These are phyloP conservation scores for Teratosphaeriaceae sp. DNA, from an alignment of 2,329 filamentous ascomycete genomes.

Conservation along the genomic window DNA sequence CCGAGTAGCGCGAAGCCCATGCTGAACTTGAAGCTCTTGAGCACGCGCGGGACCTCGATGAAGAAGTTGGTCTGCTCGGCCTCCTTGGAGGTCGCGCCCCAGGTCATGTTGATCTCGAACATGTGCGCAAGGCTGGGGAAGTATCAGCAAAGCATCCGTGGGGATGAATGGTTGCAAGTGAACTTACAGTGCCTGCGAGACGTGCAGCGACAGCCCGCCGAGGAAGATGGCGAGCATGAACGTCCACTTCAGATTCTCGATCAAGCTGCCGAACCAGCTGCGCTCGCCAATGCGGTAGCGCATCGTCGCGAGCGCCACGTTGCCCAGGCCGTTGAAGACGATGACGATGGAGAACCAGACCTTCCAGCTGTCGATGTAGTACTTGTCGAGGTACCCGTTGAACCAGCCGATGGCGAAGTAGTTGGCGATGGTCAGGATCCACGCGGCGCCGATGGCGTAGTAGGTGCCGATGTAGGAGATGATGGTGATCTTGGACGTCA, in stretches of 20 bases:
- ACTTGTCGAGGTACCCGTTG: constrained; percentile 59
- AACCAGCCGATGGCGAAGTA: constrained; percentile 68
- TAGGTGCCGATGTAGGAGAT: constrained; percentile 66
- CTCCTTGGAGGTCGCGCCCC: constrained; percentile 81
- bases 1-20: constrained; percentile 56
- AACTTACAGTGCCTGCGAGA: constrained; percentile 61
- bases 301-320: constrained; percentile 54
- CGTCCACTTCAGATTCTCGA: constrained; percentile 58
- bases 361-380: constrained; percentile 61
- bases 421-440: constrained; percentile 61
- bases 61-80: constrained; percentile 77
- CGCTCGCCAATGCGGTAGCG: constrained; percentile 55
- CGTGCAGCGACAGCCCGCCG: constrained; percentile 72
- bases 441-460: constrained; percentile 62
- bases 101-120: constrained; percentile 79
- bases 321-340: constrained; percentile 58
- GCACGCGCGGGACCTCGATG: constrained; percentile 71
- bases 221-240: constrained; percentile 71
- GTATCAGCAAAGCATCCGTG: neutral
- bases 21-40: constrained; percentile 71
- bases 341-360: constrained; percentile 58
- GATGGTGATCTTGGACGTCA: constrained; percentile 64
- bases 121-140: constrained; percentile 57
- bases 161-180: neutral
- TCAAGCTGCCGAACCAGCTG: constrained; percentile 42